These are phyloP conservation scores for Diaporthe ampelina DNA, from an alignment of 2,329 filamentous ascomycete species.

Conservation along the genomic window DNA sequence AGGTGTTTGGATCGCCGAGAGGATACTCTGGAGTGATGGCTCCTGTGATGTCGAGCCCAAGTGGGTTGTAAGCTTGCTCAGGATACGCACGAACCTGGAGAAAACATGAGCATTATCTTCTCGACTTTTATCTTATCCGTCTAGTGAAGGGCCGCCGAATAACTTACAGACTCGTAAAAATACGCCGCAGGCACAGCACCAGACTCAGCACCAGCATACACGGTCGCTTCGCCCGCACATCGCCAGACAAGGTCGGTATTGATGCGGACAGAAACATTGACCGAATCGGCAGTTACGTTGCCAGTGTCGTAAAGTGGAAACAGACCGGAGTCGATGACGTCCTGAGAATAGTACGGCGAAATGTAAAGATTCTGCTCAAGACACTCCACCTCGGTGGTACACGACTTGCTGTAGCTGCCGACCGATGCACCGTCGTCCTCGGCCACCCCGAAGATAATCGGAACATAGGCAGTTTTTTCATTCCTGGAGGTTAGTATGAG, in stretches of 20 bases:
- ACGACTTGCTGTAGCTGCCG: constrained; percentile 24
- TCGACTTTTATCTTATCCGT: background rate
- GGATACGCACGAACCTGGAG: constrained; percentile 9
- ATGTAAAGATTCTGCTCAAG: constrained; percentile 15
- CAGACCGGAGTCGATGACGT: background rate
- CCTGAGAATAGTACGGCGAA: constrained; percentile 8
- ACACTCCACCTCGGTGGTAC: constrained; percentile 15
- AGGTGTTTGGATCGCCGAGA: background rate
- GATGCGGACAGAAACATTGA: constrained; percentile 16
- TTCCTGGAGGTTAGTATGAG: constrained; percentile 15
- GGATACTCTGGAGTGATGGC: constrained; percentile 12
- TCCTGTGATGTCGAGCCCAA: constrained; percentile 7
- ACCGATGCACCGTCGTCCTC: constrained; percentile 13
- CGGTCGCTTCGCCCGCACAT: constrained; percentile 14
- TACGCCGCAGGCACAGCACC: constrained; percentile 19
- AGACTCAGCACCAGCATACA: constrained; percentile 16
- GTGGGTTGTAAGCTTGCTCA: constrained; percentile 6
- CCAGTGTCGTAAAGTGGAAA: constrained; percentile 13
- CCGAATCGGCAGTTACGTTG: constrained; percentile 2
- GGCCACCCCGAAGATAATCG: constrained; percentile 5
- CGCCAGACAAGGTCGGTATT: constrained; percentile 19
- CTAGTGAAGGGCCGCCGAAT: background rate
- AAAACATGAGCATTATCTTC: background rate
- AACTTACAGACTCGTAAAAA: constrained; percentile 12
- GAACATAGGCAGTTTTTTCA: background rate